Evolutionary conservation across 768 basidiomycete genomes (phyloP).

Genomic region (Rhizopogon vinicolor): DNA sequence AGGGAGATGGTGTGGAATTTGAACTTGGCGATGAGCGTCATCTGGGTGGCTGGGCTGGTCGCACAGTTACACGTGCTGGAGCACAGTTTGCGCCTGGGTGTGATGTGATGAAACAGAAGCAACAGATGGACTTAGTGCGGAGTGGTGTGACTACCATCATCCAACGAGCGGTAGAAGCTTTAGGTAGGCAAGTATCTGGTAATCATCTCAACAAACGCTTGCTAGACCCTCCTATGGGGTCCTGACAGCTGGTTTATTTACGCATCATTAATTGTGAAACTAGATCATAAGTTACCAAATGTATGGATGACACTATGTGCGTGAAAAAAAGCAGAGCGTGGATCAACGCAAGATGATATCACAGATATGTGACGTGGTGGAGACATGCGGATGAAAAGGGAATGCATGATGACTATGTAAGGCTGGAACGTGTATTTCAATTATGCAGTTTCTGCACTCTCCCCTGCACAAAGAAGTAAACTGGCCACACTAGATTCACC

Average conservation of each 20-base stretch:
- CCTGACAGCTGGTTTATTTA: background rate
- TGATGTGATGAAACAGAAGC: slow-evolving; percentile 5
- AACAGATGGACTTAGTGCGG: slow-evolving; percentile 37
- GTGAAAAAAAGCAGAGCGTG: background rate
- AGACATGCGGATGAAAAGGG: background rate
- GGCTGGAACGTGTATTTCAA: slow-evolving; percentile 4
- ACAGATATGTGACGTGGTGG: background rate
- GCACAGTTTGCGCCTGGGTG: slow-evolving; percentile 1
- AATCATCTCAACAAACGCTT: slow-evolving; percentile 18
- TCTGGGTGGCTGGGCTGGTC: slow-evolving; percentile 12
- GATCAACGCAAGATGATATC: background rate
- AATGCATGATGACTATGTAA: slow-evolving; percentile 14
- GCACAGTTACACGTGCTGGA: slow-evolving; percentile 1
- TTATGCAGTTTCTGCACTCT: slow-evolving; percentile 12
- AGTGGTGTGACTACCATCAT: slow-evolving; percentile 51
- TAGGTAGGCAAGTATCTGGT: slow-evolving; percentile 50
- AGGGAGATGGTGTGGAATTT: slow-evolving; percentile 8
- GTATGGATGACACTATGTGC: background rate
- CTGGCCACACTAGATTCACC: slow-evolving; percentile 53
- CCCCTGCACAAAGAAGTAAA: slow-evolving; percentile 32
- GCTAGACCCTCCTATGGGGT: background rate
- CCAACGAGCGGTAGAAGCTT: slow-evolving; percentile 46
- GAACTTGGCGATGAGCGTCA: background rate
- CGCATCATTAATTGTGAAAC: too few relatives aligned
- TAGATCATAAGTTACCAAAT: too few relatives aligned